These are phyloP conservation scores for Rhododendron griersonianum DNA, from an alignment of 148 eudicot genomes.

Conservation along the genomic window DNA sequence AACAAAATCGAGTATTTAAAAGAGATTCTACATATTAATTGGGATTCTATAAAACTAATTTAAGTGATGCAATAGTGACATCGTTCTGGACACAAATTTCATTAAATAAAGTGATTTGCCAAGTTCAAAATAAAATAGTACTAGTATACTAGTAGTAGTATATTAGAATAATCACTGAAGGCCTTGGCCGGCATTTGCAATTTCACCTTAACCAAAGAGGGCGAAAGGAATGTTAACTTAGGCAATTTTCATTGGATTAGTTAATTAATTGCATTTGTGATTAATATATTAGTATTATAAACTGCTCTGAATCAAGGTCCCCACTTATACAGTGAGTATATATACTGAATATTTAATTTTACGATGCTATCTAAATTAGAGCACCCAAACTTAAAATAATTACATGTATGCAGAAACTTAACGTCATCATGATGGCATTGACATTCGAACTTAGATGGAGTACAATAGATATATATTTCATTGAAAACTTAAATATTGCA, in stretches of 20 bases:
- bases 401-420: neutral
- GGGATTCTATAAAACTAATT: neutral
- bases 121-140: neutral
- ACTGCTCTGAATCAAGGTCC: neutral
- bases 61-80: neutral
- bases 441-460: neutral
- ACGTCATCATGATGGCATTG: conserved; percentile 3
- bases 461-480: neutral
- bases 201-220: neutral
- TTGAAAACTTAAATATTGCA: neutral
- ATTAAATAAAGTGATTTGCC: neutral
- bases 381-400: neutral
- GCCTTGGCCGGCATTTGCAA: neutral
- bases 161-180: neutral
- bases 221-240: neutral
- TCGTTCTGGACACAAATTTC: neutral
- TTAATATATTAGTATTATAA: neutral
- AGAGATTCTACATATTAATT: neutral
- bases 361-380: neutral
- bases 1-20: neutral
- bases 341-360: neutral
- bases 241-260: neutral
- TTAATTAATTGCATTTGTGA: neutral
- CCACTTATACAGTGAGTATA: neutral
- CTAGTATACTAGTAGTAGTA: neutral